Conservation (phyloP, 352 stramenopile genomes). For the Globisporangium mamillatum region DNA sequence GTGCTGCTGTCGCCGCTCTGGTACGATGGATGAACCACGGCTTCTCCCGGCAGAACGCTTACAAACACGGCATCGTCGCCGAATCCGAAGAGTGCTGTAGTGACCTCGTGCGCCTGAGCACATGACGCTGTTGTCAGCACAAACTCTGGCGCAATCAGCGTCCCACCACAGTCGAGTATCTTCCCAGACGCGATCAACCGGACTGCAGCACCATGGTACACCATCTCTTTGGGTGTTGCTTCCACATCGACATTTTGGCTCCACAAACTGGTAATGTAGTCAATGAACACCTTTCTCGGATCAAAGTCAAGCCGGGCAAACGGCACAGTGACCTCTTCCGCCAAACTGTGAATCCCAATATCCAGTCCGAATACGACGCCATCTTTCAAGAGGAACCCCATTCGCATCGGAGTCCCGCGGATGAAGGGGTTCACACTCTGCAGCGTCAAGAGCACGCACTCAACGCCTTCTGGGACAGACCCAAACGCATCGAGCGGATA, state of each 20-base stretch:
- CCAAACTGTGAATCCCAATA: background rate
- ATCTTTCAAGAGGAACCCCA: slow-evolving; percentile 1
- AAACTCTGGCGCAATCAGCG: slow-evolving; percentile 8
- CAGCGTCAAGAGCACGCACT: slow-evolving; percentile 1
- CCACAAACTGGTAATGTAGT: slow-evolving; percentile 16
- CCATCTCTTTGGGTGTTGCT: background rate
- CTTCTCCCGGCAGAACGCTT: background rate
- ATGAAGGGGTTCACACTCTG: background rate
- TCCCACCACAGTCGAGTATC: slow-evolving; percentile 3
- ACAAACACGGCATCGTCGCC: background rate
- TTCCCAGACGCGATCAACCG: background rate
- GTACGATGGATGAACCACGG: slow-evolving; percentile 2
- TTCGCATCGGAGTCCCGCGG: background rate
- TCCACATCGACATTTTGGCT: background rate
- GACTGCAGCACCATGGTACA: background rate
- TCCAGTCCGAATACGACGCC: background rate
- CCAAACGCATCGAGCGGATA: background rate
- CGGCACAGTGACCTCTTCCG: background rate
- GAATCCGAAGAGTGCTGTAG: too few species aligned
- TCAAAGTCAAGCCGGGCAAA: background rate
- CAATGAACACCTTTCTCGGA: background rate
- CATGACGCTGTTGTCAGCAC: slow-evolving; percentile 14
- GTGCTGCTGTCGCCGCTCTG: background rate
- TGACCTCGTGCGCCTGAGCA: background rate
- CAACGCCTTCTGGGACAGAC: background rate